A percentile compares a stretch with the other conserved stretches of the same genome.
These are phyloP conservation scores for Saccharomyces paradoxus DNA, from an alignment of 805 yeast genomes.

Conservation along the genomic window DNA sequence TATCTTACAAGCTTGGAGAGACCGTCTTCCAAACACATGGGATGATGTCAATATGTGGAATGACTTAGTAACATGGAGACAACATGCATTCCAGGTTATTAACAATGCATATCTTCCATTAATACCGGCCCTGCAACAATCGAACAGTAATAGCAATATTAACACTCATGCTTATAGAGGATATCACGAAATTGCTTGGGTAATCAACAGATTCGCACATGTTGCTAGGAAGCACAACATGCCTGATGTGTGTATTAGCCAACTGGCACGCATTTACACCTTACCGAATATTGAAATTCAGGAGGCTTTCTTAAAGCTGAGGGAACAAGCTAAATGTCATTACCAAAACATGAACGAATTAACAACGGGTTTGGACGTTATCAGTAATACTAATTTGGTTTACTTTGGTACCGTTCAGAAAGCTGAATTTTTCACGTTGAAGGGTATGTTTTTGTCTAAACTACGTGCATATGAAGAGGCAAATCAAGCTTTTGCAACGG, in stretches of 20 bases:
- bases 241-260: conserved; percentile 94
- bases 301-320: conserved; percentile 88
- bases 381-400: conserved; percentile 89
- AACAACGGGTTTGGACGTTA: conserved; percentile 92
- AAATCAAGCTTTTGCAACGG: conserved; percentile 94
- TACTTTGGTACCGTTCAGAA: conserved; percentile 96
- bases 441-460: conserved; percentile 95
- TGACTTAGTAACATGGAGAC: conserved; percentile 96
- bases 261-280: conserved; percentile 86
- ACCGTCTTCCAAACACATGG: conserved; percentile 91
- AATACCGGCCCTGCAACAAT: conserved; percentile 74
- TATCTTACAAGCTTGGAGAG: conserved; percentile 95
- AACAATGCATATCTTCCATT: conserved; percentile 91
- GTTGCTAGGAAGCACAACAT: conserved; percentile 94
- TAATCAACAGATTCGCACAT: conserved; percentile 94
- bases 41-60: conserved; percentile 98
- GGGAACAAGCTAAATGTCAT: conserved; percentile 97
- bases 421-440: conserved; percentile 93
- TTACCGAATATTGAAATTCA: conserved; percentile 96
- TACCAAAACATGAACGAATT: conserved; percentile 85
- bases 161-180: conserved; percentile 96
- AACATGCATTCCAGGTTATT: conserved; percentile 93
- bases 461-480: conserved; percentile 89
- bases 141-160: conserved; percentile 57
- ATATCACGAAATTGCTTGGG: conserved; percentile 98